These are phyloP conservation scores for Punctularia strigosozonata DNA, from an alignment of 768 basidiomycete species.

Conservation along the genomic window DNA sequence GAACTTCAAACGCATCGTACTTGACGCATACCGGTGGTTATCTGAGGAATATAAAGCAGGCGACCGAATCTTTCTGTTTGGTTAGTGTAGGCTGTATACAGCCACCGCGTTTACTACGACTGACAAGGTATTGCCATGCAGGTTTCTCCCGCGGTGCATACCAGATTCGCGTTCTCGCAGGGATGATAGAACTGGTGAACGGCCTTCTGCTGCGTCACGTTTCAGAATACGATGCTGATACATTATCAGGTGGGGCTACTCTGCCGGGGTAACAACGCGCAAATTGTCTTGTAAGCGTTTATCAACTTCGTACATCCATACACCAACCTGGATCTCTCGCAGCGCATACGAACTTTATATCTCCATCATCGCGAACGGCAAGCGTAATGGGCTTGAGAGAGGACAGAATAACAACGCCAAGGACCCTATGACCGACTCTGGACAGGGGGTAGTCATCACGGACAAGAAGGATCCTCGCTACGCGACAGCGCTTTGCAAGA, in stretches of 20 bases:
- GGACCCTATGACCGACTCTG: background rate
- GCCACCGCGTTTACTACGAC: background rate
- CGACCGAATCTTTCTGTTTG: conserved; percentile 30
- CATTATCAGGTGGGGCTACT: conserved; percentile 29
- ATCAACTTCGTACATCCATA: conserved; percentile 1
- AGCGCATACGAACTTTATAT: conserved; percentile 30
- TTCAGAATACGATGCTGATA: background rate
- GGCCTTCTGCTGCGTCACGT: background rate
- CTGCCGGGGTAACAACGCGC: conserved; percentile 26
- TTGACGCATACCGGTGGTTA: conserved; percentile 28
- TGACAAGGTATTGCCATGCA: conserved; percentile 8
- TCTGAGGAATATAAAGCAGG: conserved; percentile 25
- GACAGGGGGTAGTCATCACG: background rate
- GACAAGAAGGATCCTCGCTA: no score
- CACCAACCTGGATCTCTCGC: background rate
- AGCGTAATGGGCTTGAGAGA: no score
- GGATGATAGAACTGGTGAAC: conserved; percentile 29
- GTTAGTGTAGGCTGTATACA: conserved; percentile 10
- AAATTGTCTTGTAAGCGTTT: conserved; percentile 24
- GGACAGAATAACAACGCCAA: no score
- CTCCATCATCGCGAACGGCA: conserved; percentile 10
- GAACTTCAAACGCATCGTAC: conserved; percentile 22
- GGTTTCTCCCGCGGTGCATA: conserved; percentile 39
- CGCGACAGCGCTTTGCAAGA: conserved; percentile 12
- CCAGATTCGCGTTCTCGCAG: conserved; percentile 30